Percentiles rank a stretch among this genome's conserved stretches.
Evolutionary conservation across 108 stramenopile species (phyloP).

Genomic region (Discostella pseudostelligera): DNA sequence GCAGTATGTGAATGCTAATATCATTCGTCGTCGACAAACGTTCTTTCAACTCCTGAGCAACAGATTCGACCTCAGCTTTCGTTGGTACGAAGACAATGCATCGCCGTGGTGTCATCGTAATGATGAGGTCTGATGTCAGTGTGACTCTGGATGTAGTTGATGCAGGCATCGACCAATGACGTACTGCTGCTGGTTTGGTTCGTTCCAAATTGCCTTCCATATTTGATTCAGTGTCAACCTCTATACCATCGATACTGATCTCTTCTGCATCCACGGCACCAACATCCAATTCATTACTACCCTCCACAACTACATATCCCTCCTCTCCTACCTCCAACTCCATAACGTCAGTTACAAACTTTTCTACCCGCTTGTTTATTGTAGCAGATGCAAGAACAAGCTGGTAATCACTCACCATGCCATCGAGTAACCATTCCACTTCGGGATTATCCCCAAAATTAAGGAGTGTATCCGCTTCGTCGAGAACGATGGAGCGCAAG

Average conservation of each 20-base stretch:
- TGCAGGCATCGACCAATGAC: conserved; percentile 56
- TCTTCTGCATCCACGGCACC: conserved; percentile 1
- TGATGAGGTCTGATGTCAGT: conserved; percentile 49
- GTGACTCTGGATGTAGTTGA: conserved; percentile 30
- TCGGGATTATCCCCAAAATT: conserved; percentile 50
- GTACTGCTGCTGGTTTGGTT: conserved; percentile 16
- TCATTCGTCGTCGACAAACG: conserved; percentile 29
- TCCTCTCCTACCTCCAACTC: conserved; percentile 48
- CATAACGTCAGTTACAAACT: conserved; percentile 50
- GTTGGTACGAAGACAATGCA: conserved; percentile 53
- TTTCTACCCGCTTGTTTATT: conserved; percentile 43
- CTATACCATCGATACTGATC: background rate
- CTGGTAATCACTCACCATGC: conserved; percentile 56
- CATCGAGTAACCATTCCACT: conserved; percentile 43
- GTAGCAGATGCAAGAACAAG: conserved; percentile 55
- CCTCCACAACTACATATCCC: conserved; percentile 38
- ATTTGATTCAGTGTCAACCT: background rate
- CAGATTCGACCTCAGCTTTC: conserved; percentile 48
- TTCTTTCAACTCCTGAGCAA: conserved; percentile 37
- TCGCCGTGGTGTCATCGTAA: conserved; percentile 43
- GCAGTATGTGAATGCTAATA: conserved; percentile 39
- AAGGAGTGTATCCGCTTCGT: conserved; percentile 52
- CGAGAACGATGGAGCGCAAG: conserved; percentile 44
- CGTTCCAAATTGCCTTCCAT: background rate
- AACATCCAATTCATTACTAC: background rate